These are phyloP conservation scores for Rhodocollybia butyracea DNA, from an alignment of 768 basidiomycete genomes.

Conservation along the genomic window DNA sequence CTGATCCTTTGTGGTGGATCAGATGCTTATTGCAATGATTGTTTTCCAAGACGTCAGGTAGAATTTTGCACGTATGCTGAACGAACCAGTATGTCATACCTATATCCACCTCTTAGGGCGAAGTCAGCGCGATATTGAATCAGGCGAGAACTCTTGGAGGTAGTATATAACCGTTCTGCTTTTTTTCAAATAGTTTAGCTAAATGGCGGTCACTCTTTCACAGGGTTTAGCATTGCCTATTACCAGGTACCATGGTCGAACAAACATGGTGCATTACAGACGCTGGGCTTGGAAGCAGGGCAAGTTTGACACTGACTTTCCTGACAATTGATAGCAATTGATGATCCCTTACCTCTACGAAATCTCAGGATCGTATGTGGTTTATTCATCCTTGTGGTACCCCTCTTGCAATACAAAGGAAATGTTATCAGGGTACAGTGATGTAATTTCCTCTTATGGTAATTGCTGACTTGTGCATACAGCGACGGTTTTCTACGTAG, in stretches of 20 bases:
- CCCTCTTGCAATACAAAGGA: conserved; percentile 32
- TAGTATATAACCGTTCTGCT: too few species aligned
- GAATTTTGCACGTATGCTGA: too few species aligned
- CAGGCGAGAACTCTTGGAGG: conserved; percentile 48
- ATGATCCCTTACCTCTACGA: background rate
- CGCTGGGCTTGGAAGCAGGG: conserved; percentile 62
- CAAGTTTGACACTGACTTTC: conserved; percentile 29
- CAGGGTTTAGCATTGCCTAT: conserved; percentile 56
- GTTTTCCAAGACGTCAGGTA: conserved; percentile 30
- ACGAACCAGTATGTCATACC: too few species aligned
- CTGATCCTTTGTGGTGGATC: background rate
- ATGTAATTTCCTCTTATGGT: too few species aligned
- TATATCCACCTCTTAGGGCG: conserved; percentile 31
- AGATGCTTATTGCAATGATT: conserved; percentile 35
- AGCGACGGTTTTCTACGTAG: too few species aligned
- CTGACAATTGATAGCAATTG: too few species aligned
- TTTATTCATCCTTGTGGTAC: conserved; percentile 33
- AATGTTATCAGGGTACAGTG: too few species aligned
- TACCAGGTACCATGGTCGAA: conserved; percentile 50
- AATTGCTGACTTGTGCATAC: too few species aligned
- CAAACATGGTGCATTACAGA: conserved; percentile 58
- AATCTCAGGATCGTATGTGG: conserved; percentile 24
- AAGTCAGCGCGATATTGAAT: conserved; percentile 55
- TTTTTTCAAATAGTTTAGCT: too few species aligned
- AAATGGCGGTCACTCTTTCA: too few species aligned